Conservation (phyloP, 495 filamentous ascomycete genomes). For the Aspergillus baeticus region DNA sequence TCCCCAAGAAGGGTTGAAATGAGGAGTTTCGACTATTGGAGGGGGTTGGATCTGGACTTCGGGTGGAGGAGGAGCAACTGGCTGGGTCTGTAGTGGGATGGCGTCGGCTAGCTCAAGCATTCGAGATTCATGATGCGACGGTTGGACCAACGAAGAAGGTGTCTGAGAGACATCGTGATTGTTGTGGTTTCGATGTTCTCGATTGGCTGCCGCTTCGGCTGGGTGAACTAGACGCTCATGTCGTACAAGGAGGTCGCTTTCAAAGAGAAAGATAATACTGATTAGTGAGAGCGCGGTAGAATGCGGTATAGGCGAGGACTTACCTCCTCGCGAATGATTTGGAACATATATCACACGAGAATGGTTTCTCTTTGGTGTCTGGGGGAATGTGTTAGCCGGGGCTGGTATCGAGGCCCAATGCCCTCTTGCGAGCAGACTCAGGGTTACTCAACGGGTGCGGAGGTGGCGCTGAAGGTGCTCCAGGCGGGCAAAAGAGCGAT, state of each 20-base stretch:
- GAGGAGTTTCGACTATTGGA: slow-evolving; percentile 44
- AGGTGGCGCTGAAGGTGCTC: slow-evolving; percentile 56
- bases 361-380: slow-evolving; percentile 57
- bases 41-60: slow-evolving; percentile 42
- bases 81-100: slow-evolving; percentile 41
- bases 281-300: slow-evolving; percentile 26
- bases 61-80: slow-evolving; percentile 33
- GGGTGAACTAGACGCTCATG: slow-evolving; percentile 74
- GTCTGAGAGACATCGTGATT: slow-evolving; percentile 36
- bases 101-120: slow-evolving; percentile 50
- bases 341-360: slow-evolving; percentile 52
- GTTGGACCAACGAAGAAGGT: slow-evolving; percentile 39
- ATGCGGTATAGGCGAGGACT: slow-evolving; percentile 7
- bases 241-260: slow-evolving; percentile 67
- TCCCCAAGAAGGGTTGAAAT: slow-evolving; percentile 52
- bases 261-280: neutral
- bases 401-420: neutral
- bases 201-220: slow-evolving; percentile 51
- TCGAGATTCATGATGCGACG: slow-evolving; percentile 44
- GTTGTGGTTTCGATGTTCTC: slow-evolving; percentile 39
- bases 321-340: slow-evolving; percentile 53
- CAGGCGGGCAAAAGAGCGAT: slow-evolving; percentile 48
- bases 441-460: slow-evolving; percentile 53
- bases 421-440: slow-evolving; percentile 17
- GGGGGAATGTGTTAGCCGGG: slow-evolving; percentile 27